These are phyloP conservation scores for Lupinus albus DNA, from an alignment of 306 rosid genomes.

Conservation along the genomic window DNA sequence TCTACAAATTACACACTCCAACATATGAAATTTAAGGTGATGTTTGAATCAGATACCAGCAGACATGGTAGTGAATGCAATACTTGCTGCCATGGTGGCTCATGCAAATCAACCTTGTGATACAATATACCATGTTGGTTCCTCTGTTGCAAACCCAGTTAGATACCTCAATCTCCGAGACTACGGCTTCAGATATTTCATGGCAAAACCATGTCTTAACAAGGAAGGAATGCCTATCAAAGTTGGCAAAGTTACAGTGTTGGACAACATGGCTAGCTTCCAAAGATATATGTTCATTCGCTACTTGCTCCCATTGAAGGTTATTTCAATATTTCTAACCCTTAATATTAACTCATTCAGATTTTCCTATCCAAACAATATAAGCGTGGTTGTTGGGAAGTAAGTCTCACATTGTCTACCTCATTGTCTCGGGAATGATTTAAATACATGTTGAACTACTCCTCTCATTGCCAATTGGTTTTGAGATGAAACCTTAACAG, in stretches of 20 bases:
- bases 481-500: no score
- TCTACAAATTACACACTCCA: neutral
- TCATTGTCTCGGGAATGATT: no score
- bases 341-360: neutral
- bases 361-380: neutral
- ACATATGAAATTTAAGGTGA: neutral
- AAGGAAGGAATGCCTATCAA: slow-evolving; percentile 63
- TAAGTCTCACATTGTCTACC: no score
- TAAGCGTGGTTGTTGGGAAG: no score
- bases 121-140: slow-evolving; percentile 66
- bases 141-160: slow-evolving; percentile 60
- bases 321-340: slow-evolving; percentile 22
- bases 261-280: slow-evolving; percentile 55
- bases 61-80: slow-evolving; percentile 78
- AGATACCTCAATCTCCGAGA: slow-evolving; percentile 44
- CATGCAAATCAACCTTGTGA: slow-evolving; percentile 50
- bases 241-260: slow-evolving; percentile 46
- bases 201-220: slow-evolving; percentile 57
- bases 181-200: slow-evolving; percentile 51
- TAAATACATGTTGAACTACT: no score
- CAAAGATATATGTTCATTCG: no score
- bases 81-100: slow-evolving; percentile 53
- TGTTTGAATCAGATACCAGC: slow-evolving; percentile 71
- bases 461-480: no score
- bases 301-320: slow-evolving; percentile 69